Evolutionary conservation across 306 rosid species (phyloP), one percentile per base, ranked within the genome.

Genomic region (Alnus glutinosa): DNA sequence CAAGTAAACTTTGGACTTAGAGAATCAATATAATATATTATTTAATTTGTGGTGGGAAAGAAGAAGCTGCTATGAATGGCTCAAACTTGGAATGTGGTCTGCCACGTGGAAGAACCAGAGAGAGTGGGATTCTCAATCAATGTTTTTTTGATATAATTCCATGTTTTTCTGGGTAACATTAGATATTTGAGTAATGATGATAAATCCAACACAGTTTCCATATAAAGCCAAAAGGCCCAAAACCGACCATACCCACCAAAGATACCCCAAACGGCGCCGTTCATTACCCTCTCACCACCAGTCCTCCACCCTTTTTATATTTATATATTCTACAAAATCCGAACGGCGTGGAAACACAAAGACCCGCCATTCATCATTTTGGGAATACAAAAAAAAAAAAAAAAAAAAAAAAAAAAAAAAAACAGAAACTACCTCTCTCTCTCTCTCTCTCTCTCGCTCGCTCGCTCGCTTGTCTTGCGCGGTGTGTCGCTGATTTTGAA

Each of bases 311-410:
- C 12, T 9, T 9, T 10, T 9, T 48, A 49, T 49, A 12, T 8
- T 7, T 48, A 9, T 10, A 0, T 12, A 49, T 49, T 49, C 52
- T 9, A 49, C 52, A 77, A 78, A 78, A 57, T 54, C 79, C 81
- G 67, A 82, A 74, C 55, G 77, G 62, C 54, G 78, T 73, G 84
- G 72, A 74, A 79, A 74, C 46, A 10, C 81, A 3, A 46, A 62
- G 85, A 82, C 84, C 84, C 87, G 92, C 93, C 93, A 83, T 85
- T 36, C 77, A 70, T 51, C 4, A 42, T 4, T 42, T 0, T 42
- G 5, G 46, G 46, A 42, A 64, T 13, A 15, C 4, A 37, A 64
- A 18, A 5, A 23, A 61, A 4, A 30, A 59, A 69, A 67, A 62
- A 54, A 48, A 75, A 73, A 64, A 4, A 6, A 1, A 36, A n/a